Evolutionary conservation across 164 flowering plant genomes (phyloP).

Genomic region (Stephania cephalantha): DNA sequence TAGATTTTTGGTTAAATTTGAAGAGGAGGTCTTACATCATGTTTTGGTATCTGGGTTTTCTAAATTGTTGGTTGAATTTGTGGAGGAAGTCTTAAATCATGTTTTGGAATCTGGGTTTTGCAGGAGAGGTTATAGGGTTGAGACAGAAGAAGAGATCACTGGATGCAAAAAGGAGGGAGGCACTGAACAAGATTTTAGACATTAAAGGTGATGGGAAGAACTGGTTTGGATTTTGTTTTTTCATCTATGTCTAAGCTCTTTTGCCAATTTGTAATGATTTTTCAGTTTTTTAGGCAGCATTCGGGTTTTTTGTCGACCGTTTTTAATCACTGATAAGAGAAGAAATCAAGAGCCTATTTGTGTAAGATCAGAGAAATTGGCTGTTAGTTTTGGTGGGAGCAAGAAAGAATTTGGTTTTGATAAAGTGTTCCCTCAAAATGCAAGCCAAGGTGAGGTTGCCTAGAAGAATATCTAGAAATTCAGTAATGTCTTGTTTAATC

Average conservation of each 20-base stretch:
- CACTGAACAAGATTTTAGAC: conserved; percentile 62
- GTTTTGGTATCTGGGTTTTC: conserved; percentile 9
- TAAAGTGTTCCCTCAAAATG: conserved; percentile 53
- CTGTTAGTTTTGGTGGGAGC: conserved; percentile 37
- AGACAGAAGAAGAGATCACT: conserved; percentile 38
- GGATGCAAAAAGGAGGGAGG: conserved; percentile 48
- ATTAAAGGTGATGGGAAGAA: conserved; percentile 44
- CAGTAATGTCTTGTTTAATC: background rate
- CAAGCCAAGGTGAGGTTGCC: conserved; percentile 55
- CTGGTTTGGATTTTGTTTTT: background rate
- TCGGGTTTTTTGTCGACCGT: conserved; percentile 71
- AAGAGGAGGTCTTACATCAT: background rate
- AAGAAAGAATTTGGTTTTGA: conserved; percentile 62
- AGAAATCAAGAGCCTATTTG: conserved; percentile 39
- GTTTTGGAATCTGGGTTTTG: conserved; percentile 9
- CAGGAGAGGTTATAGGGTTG: conserved; percentile 48
- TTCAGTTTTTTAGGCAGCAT: conserved; percentile 49
- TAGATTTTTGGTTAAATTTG: background rate
- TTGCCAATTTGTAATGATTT: background rate
- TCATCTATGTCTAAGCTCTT: background rate
- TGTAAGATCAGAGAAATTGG: conserved; percentile 40
- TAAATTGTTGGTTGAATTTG: conserved; percentile 14
- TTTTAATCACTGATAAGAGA: conserved; percentile 29
- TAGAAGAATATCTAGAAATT: background rate
- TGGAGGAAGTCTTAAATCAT: background rate